Conservation (phyloP, 1,284 basidiomycete genomes). For the Cronartium quercuum region DNA sequence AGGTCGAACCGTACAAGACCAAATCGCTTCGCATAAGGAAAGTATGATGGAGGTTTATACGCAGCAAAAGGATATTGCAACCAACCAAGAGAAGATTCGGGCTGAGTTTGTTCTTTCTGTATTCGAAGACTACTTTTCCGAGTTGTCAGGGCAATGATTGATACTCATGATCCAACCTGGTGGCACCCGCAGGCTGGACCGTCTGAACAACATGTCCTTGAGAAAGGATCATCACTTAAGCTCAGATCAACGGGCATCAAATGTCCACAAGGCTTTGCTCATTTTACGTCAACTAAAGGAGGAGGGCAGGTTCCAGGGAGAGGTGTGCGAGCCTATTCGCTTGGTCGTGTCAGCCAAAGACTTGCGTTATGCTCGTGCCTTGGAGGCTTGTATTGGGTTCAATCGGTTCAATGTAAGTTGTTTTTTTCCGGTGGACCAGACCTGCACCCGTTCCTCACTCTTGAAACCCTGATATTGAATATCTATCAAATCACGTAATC, state of each 20-base stretch:
- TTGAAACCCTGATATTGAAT: not conserved
- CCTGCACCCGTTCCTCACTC: no score
- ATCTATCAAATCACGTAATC: not conserved
- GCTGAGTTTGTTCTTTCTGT: no score
- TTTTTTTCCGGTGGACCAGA: not conserved
- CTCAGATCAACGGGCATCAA: not conserved
- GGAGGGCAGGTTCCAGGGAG: slow-evolving; percentile 24
- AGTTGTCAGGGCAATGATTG: no score
- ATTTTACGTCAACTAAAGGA: slow-evolving; percentile 10
- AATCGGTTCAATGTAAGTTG: slow-evolving; percentile 30
- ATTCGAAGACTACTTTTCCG: no score
- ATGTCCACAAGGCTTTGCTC: slow-evolving; percentile 12
- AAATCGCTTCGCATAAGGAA: no score
- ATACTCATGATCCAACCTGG: no score
- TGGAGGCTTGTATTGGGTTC: slow-evolving; percentile 19
- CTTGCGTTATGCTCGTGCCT: not conserved
- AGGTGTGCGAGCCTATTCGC: slow-evolving; percentile 32
- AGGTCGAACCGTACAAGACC: no score
- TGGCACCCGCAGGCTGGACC: not conserved
- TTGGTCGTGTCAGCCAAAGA: slow-evolving; percentile 23
- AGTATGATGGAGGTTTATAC: no score
- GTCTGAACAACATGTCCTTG: slow-evolving; percentile 1
- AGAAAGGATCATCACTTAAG: slow-evolving; percentile 24
- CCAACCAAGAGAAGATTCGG: no score
- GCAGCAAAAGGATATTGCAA: no score